Evolutionary conservation across 306 rosid species (phyloP), one percentile per base, ranked within the genome.

Genomic region (Dalbergia cultrata): DNA sequence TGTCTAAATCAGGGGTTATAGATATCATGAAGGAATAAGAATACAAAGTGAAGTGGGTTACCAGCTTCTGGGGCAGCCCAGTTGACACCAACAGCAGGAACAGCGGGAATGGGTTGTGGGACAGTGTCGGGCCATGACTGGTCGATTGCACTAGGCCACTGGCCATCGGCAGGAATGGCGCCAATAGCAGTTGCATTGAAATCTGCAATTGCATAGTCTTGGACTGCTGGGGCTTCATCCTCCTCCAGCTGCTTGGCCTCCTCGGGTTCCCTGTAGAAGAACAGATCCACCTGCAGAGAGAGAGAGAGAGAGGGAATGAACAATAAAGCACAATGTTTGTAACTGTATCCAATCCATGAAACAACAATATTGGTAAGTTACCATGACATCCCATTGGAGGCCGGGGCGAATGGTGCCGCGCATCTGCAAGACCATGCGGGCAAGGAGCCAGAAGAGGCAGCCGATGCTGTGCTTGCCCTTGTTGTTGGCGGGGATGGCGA

Each of bases 381-480:
- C 97, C 98, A 92, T 95, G 22, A 95, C 92, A 69, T 95, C 97
- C 97, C 98, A 95, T 74, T 91, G 85, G 7, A 62, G 92, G 4
- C 97, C 95, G 9, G 90, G 89, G 47, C 90, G 91, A 31, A 92
- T 88, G 17, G 90, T 85, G 17, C 94, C 94, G 8, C 97, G 89
- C 97, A 95, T 95, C 76, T 92, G 92, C 84, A 95, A 74, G 47
- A 95, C 97, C 98, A 95, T 95, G 81, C 97, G 88, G 11, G 97
- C 97, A 44, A 92, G 83, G 37, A 95, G 82, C 98, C 98, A 92
- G 53, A 92, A 92, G 37, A 95, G 98, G 80, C 98, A 95, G 8
- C 98, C 97, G 1, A 95, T 92, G 82, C 95, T 91, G 53, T 95
- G 97, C 34, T 93, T 95, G 0, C 99, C 99, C 87, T 95, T 95